Conservation (phyloP, 768 basidiomycete species). For the Russula earlei region DNA sequence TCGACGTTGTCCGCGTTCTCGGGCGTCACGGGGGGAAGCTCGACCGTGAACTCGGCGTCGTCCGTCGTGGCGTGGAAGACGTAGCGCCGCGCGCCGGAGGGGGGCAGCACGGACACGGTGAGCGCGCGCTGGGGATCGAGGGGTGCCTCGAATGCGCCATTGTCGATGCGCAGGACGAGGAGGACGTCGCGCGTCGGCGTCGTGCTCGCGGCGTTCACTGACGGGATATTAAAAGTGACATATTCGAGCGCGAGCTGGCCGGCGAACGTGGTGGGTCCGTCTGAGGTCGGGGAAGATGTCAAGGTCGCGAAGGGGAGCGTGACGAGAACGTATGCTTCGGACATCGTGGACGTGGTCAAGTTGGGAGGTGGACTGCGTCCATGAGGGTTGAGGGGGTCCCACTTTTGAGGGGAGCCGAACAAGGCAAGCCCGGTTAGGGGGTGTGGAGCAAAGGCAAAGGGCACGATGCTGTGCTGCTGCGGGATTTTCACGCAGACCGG, state of each 20-base stretch:
- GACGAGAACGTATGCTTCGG: constrained; percentile 10
- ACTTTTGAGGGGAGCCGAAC: background rate
- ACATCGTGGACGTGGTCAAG: background rate
- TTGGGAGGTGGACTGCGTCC: background rate
- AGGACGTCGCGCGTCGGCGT: constrained; percentile 10
- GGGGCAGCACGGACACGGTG: constrained; percentile 1
- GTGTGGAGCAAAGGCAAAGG: background rate
- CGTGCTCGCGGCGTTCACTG: background rate
- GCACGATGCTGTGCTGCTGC: too few species aligned
- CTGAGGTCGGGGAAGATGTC: background rate
- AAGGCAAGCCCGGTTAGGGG: too few species aligned
- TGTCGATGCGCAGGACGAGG: constrained; percentile 15
- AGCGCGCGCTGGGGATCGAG: constrained; percentile 16
- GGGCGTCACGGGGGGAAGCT: constrained; percentile 7
- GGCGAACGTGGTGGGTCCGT: background rate
- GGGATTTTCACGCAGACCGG: too few species aligned
- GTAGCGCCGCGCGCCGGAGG: constrained; percentile 12
- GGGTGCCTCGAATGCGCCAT: constrained; percentile 13
- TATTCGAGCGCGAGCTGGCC: constrained; percentile 16
- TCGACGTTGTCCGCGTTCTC: constrained; percentile 8
- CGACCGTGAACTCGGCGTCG: constrained; percentile 14
- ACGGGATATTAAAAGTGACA: constrained; percentile 9
- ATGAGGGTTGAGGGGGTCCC: background rate
- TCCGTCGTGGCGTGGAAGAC: constrained; percentile 17
- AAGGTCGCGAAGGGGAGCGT: constrained; percentile 14